phyloP scores from a whole-genome alignment of 768 basidiomycete species.

The Russula virescens region DNA sequence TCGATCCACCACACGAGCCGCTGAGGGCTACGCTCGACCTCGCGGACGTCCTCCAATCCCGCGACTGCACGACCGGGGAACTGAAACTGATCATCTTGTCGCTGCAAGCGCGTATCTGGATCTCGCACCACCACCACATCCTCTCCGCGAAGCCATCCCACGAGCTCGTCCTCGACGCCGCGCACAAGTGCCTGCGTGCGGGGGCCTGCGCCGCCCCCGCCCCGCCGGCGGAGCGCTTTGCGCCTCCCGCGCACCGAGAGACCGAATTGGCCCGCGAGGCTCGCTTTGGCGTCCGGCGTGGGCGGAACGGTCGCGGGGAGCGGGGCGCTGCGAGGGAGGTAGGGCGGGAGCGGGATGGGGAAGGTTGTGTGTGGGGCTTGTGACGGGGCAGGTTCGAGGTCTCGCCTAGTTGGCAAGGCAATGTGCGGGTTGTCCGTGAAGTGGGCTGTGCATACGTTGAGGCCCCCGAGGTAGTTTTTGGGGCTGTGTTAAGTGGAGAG shows the following conservation, averaged over 20 bases:
- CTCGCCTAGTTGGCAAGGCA: conserved; percentile 51
- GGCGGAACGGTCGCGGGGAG: conserved; percentile 41
- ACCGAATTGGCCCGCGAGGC: conserved; percentile 71
- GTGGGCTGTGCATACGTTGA: conserved; percentile 45
- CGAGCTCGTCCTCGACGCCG: conserved; percentile 61
- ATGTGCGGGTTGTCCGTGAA: conserved; percentile 73
- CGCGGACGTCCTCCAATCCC: conserved; percentile 49
- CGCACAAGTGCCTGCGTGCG: conserved; percentile 56
- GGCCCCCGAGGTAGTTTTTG: too few species aligned
- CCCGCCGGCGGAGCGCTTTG: conserved; percentile 47
- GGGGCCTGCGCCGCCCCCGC: conserved; percentile 37
- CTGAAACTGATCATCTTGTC: neutral
- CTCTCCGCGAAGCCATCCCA: conserved; percentile 52
- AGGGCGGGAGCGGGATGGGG: conserved; percentile 68
- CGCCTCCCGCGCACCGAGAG: conserved; percentile 73
- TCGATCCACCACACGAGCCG: conserved; percentile 69
- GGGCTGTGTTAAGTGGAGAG: too few species aligned
- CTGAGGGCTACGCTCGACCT: conserved; percentile 58
- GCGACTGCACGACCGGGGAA: conserved; percentile 46
- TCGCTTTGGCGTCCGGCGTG: conserved; percentile 42
- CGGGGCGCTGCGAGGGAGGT: conserved; percentile 54
- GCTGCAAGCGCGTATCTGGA: conserved; percentile 34
- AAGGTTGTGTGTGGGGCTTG: conserved; percentile 49
- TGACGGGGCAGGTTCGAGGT: conserved; percentile 45
- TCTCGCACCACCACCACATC: conserved; percentile 44